These are phyloP conservation scores for Aureobasidium sp. DNA, from an alignment of 2,329 filamentous ascomycete genomes.

Conservation along the genomic window DNA sequence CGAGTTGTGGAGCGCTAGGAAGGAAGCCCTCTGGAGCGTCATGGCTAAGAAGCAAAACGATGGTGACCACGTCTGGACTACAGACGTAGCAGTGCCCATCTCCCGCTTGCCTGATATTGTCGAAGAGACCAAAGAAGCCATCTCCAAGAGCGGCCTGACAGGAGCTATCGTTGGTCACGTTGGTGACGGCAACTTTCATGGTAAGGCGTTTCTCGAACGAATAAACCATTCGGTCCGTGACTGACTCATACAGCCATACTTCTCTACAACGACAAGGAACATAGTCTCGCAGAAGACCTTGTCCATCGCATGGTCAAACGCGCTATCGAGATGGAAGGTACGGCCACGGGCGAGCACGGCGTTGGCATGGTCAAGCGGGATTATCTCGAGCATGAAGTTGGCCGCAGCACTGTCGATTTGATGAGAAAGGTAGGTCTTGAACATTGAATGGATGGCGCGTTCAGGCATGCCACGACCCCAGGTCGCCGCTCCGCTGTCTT, in stretches of 20 bases:
- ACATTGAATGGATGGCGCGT: background rate
- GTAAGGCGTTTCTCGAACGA: conserved; percentile 30
- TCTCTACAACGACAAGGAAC: conserved; percentile 60
- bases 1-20: conserved; percentile 69
- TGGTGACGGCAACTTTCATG: conserved; percentile 68
- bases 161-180: conserved; percentile 66
- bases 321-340: conserved; percentile 72
- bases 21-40: conserved; percentile 67
- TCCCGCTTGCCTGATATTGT: conserved; percentile 66
- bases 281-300: conserved; percentile 59
- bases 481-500: background rate
- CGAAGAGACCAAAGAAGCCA: conserved; percentile 65
- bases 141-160: conserved; percentile 55
- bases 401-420: conserved; percentile 65
- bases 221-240: background rate
- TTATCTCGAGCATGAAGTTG: conserved; percentile 72
- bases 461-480: background rate
- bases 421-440: conserved; percentile 63
- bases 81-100: conserved; percentile 73
- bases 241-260: conserved; percentile 45
- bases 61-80: conserved; percentile 66
- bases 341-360: conserved; percentile 78
- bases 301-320: conserved; percentile 82
- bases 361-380: conserved; percentile 80
- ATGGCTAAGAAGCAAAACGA: conserved; percentile 56